phyloP scores from a whole-genome alignment of 78 protist genomes.

The Guillardia theta region DNA sequence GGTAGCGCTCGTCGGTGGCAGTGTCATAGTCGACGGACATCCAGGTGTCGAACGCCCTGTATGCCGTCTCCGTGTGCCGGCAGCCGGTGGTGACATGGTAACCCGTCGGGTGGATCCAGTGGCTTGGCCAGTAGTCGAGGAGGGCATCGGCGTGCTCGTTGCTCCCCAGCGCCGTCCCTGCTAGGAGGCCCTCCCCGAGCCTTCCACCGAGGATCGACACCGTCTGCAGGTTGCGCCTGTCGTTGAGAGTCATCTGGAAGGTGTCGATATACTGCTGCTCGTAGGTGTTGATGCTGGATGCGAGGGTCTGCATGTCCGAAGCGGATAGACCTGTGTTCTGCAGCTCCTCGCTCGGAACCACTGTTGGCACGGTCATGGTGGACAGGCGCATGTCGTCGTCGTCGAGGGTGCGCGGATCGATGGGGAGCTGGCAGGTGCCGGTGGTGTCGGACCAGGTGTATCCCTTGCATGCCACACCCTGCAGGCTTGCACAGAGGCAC shows the following conservation, averaged over 20 bases:
- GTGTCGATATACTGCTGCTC: too few species aligned
- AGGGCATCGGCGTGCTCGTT: neutral
- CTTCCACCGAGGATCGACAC: neutral
- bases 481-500: neutral
- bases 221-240: neutral
- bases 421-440: neutral
- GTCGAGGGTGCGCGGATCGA: neutral
- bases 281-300: neutral
- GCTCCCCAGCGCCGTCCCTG: too few species aligned
- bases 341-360: too few species aligned
- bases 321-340: too few species aligned
- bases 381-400: too few species aligned
- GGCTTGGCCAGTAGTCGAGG: neutral
- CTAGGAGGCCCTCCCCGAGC: too few species aligned
- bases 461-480: neutral
- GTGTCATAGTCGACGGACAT: neutral
- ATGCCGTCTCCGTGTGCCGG: neutral
- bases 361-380: too few species aligned
- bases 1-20: neutral
- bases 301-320: neutral
- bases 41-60: neutral
- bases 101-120: neutral
- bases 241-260: neutral
- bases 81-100: neutral
- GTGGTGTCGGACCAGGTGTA: neutral